Evolutionary conservation across 2,329 filamentous ascomycete species (phyloP), one percentile per base, ranked within the genome.

Genomic region (Hypoxylon rubiginosum): DNA sequence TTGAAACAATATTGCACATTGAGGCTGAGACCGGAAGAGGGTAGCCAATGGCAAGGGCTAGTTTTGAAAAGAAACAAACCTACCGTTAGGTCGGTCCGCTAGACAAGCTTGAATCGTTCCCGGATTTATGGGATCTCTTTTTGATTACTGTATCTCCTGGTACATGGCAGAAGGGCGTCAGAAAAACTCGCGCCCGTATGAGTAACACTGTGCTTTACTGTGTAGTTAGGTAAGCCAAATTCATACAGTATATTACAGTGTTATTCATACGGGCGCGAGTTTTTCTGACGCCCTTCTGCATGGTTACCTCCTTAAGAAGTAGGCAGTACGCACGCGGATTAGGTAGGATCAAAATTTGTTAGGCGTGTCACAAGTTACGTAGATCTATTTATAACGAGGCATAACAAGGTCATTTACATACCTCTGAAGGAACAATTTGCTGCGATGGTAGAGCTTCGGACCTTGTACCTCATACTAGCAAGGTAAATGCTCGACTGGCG

Each of bases 21-120:
- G 67, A 67, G 67, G 67, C 67, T 69, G 67, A 69, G 67, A 69
- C 64, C 41, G 3, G 52, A 49, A 60, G 7, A 43, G 39, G 39
- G 17, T 57, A 46, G 45, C 57, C 54, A 67, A 69, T 69, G 11
- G 50, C 48, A 56, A 67, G 66, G 60, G 59, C 55, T 26, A 26
- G 48, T 64, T 64, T 64, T 53, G 54, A 62, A 64, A 64, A 66
- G 66, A 67, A 69, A 69, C 67, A 60, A 56, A 36, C 46, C 34
- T 56, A 34, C 34, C 55, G 17, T 52, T 64, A 58, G 50, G 24
- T 67, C 56, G 53, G 64, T 46, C 34, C 49, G 34, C 55, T 32
- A 50, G 48, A 51, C 48, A 51, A 65, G 57, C 58, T 59, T 65
- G 34, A 62, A 59, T 59, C 53, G 51, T 62, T 60, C 58, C 58